phyloP scores from a whole-genome alignment of 225 moss, liverwort and hornwort species.

The Pleurozium schreberi region DNA sequence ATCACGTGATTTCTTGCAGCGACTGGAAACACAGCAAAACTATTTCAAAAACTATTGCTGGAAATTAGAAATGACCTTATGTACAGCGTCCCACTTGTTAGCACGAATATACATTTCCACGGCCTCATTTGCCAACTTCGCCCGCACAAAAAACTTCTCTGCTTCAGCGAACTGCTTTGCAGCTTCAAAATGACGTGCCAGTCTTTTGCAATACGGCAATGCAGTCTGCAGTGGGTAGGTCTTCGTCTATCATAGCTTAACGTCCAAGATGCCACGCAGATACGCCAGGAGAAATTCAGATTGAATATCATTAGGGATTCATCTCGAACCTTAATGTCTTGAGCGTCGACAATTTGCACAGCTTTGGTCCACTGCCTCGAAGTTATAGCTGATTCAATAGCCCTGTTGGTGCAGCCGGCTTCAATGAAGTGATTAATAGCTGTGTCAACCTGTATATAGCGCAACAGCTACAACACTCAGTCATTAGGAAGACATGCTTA shows the following conservation, averaged over 20 bases:
- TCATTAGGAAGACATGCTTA: neutral
- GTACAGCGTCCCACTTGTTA: slow-evolving; percentile 80
- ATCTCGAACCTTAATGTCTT: slow-evolving; percentile 37
- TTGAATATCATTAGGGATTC: neutral
- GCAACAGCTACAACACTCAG: neutral
- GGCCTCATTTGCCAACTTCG: slow-evolving; percentile 75
- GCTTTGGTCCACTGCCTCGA: slow-evolving; percentile 89
- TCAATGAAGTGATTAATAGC: slow-evolving; percentile 92
- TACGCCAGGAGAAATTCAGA: neutral
- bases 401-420: slow-evolving; percentile 67
- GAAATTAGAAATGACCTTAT: slow-evolving; percentile 37
- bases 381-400: slow-evolving; percentile 81
- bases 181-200: slow-evolving; percentile 87
- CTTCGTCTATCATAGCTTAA: neutral
- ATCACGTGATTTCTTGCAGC: neutral
- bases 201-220: slow-evolving; percentile 56
- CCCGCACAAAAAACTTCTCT: slow-evolving; percentile 69
- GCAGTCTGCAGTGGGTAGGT: slow-evolving; percentile 37
- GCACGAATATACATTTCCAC: slow-evolving; percentile 93
- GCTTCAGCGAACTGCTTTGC: slow-evolving; percentile 71
- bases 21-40: neutral
- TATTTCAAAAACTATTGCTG: neutral
- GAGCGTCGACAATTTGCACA: slow-evolving; percentile 83
- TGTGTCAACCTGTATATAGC: slow-evolving; percentile 51
- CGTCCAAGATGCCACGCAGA: neutral